Percentiles rank a stretch among this genome's conserved stretches.
Evolutionary conservation across 352 stramenopile species (phyloP).

Genomic region (Phytophthora cactorum): DNA sequence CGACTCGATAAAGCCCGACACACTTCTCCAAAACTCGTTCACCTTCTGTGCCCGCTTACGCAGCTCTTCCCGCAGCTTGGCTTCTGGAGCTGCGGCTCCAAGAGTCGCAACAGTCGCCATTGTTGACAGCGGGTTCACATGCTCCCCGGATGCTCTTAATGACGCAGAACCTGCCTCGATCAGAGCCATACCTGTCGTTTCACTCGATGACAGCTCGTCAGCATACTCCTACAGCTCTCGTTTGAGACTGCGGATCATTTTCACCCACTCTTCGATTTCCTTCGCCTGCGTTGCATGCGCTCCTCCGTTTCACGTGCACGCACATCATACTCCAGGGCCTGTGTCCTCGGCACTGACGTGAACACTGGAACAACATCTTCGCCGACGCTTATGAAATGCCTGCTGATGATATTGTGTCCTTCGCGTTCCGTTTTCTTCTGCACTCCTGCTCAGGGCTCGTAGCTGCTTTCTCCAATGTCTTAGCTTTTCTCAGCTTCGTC

Average conservation of each 20-base stretch:
- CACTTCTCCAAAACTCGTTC: conserved; percentile 32
- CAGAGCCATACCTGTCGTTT: conserved; percentile 9
- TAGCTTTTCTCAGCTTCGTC: conserved; percentile 10
- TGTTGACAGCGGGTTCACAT: background rate
- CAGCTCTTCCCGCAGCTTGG: conserved; percentile 41
- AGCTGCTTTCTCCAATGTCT: conserved; percentile 16
- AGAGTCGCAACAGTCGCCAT: background rate
- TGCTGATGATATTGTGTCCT: conserved; percentile 1
- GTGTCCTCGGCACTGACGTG: conserved; percentile 43
- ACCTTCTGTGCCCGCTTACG: conserved; percentile 30
- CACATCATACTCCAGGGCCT: conserved; percentile 53
- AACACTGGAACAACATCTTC: conserved; percentile 50
- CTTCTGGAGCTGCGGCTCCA: conserved; percentile 16
- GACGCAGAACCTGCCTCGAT: background rate
- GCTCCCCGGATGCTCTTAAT: background rate
- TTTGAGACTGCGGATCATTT: conserved; percentile 38
- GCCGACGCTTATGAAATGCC: conserved; percentile 34
- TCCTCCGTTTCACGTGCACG: conserved; percentile 53
- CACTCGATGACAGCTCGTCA: conserved; percentile 9
- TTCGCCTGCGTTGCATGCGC: conserved; percentile 29
- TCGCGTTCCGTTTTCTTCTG: conserved; percentile 28
- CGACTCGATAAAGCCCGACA: conserved; percentile 36
- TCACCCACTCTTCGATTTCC: conserved; percentile 49
- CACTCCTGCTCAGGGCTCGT: conserved; percentile 8
- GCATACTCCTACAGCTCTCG: conserved; percentile 34